Base-by-base conservation (phyloP, 2,329 filamentous ascomycete species). In the Fusarium sp. region DNA sequence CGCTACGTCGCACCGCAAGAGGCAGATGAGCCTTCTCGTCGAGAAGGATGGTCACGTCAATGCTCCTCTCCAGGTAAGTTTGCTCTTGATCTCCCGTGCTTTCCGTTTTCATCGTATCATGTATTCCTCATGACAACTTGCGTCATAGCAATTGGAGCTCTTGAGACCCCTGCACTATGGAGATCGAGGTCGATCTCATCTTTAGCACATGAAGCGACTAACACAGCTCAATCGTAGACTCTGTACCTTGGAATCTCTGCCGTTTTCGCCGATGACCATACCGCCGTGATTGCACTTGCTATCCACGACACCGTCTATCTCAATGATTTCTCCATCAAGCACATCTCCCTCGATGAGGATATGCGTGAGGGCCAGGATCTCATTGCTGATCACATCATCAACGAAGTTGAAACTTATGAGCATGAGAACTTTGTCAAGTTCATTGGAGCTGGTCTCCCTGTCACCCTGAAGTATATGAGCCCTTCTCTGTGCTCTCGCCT, bases 251-350 rank as follows among this genome's bases (percentile, higher is more conserved):
- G 91, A 60, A 87, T 92, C 38, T 89, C 91, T 7, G 87, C 88
- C 44, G 82, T 86, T 52, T 82, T 86, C 52, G 80, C 83, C 3
- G 83, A 87, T 37, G 83, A 87, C 63, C 83, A 84, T 57, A 85
- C 85, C 3, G 84, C 89, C 16, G 86, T 88, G 10, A 84, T 93
- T 29, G 90, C 91, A 19, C 83, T 94, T 54, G 92, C 91, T 8
- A 87, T 92, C 69, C 92, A 94, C 70, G 92, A 95, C 78, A 89
- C 89, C 10, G 91, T 91, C 8, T 95, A 95, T 78, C 88, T 92
- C 27, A 84, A 93, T 48, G 92, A 95, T 79, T 94, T 92, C 77
- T 88, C 88, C 10, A 87, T 93, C 72, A 87, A 89, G 72, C 83
- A 86, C n/a, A 83, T 93, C 49, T 77, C 83, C 25, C 78, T 86